Conservation (phyloP, 2,329 filamentous ascomycete genomes). For the Mycosphaerella arachidis region DNA sequence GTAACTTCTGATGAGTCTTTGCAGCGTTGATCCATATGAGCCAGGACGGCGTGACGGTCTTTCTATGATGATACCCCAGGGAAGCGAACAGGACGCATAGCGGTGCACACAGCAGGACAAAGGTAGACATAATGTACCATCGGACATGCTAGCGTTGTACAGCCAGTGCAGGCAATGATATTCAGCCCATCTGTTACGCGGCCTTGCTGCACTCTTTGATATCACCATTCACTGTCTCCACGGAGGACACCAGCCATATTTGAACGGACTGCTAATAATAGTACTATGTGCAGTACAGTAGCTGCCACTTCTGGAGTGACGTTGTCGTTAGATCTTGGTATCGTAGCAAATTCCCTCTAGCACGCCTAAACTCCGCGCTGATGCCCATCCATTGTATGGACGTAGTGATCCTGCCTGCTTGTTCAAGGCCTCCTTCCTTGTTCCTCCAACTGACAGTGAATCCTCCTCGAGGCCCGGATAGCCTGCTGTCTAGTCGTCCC, state of each 20-base stretch:
- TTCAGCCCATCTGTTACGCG: neutral
- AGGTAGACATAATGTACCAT: neutral
- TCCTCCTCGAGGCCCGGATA: too few species aligned
- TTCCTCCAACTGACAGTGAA: neutral
- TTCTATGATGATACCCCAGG: neutral
- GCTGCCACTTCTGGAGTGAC: neutral
- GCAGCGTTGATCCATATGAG: neutral
- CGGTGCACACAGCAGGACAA: neutral
- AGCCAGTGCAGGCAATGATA: too few species aligned
- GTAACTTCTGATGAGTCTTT: constrained; percentile 31
- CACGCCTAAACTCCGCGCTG: constrained; percentile 6
- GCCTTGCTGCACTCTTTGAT: too few species aligned
- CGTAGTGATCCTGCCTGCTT: neutral
- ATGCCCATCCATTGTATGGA: neutral
- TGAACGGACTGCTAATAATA: neutral
- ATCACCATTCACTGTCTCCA: too few species aligned
- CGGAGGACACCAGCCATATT: neutral
- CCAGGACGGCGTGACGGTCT: neutral
- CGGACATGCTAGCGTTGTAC: neutral
- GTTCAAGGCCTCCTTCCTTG: neutral
- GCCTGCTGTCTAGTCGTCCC: constrained; percentile 62
- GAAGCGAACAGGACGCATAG: neutral
- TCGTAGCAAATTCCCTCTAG: neutral
- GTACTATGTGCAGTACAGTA: neutral
- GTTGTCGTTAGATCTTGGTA: constrained; percentile 1